These are phyloP conservation scores for Talaromyces marneffei DNA, from an alignment of 2,329 filamentous ascomycete species.

Conservation along the genomic window DNA sequence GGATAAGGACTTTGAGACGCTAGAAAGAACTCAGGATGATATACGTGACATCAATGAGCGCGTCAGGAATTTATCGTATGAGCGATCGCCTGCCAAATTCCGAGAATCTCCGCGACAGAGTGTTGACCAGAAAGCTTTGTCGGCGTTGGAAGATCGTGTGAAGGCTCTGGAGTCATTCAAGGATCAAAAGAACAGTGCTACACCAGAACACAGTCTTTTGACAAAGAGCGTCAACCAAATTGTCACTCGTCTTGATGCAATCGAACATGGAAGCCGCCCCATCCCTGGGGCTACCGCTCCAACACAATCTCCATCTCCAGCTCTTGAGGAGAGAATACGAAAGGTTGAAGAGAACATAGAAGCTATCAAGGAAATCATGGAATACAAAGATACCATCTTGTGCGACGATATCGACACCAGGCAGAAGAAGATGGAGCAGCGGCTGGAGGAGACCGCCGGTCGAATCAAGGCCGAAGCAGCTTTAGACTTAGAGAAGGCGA, in stretches of 20 bases:
- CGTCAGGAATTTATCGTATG: background rate
- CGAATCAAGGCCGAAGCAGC: slow-evolving; percentile 8
- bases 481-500: slow-evolving; percentile 5
- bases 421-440: slow-evolving; percentile 6
- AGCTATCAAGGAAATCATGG: slow-evolving; percentile 16
- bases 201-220: background rate
- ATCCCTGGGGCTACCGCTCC: background rate
- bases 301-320: background rate
- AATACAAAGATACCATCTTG: slow-evolving; percentile 21
- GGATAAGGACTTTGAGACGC: background rate
- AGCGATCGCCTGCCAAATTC: background rate
- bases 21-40: background rate
- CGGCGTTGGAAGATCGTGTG: slow-evolving; percentile 3
- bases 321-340: background rate
- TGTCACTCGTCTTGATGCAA: background rate
- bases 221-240: background rate
- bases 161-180: background rate
- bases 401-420: slow-evolving; percentile 19
- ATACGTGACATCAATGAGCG: background rate
- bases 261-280: background rate
- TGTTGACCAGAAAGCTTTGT: background rate
- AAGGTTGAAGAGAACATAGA: slow-evolving; percentile 9
- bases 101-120: background rate
- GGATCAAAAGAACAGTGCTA: background rate
- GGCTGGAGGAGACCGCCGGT: slow-evolving; percentile 3